Evolutionary conservation across 1,284 basidiomycete genomes (phyloP).

Genomic region (Sporisorium exsertum): DNA sequence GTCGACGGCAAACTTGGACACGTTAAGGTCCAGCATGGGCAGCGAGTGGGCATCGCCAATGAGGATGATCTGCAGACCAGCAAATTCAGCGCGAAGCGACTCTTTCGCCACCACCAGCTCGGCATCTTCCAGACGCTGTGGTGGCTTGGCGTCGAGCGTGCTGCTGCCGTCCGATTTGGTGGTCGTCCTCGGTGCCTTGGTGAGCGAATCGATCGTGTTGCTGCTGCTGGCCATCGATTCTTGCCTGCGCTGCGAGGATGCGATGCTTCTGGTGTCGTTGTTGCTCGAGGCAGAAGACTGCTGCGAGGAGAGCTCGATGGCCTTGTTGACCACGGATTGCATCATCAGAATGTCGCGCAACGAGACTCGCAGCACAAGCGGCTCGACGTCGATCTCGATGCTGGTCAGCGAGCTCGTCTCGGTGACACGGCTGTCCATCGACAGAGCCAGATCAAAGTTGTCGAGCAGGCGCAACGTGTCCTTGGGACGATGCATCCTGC

Average conservation of each 20-base stretch:
- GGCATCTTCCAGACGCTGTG: slow-evolving; percentile 47
- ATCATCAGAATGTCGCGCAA: slow-evolving; percentile 93
- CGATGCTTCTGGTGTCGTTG: slow-evolving; percentile 42
- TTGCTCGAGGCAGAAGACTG: slow-evolving; percentile 16
- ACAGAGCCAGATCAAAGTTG: slow-evolving; percentile 87
- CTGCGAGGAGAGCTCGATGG: slow-evolving; percentile 77
- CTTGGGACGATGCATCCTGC: slow-evolving; percentile 82
- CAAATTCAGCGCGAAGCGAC: slow-evolving; percentile 59
- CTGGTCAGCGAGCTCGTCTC: slow-evolving; percentile 81
- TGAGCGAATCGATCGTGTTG: slow-evolving; percentile 45
- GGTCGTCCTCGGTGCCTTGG: slow-evolving; percentile 9
- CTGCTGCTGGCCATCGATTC: slow-evolving; percentile 38
- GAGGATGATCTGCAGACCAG: slow-evolving; percentile 88
- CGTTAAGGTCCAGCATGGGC: slow-evolving; percentile 88
- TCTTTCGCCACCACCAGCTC: slow-evolving; percentile 67
- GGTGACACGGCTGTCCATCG: slow-evolving; percentile 84
- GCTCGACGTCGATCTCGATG: slow-evolving; percentile 83
- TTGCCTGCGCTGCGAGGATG: slow-evolving; percentile 43
- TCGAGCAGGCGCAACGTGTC: slow-evolving; percentile 93
- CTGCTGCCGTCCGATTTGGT: slow-evolving; percentile 15
- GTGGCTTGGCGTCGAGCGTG: slow-evolving; percentile 10
- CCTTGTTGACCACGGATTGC: slow-evolving; percentile 87
- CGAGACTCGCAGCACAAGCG: slow-evolving; percentile 89
- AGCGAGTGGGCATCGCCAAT: slow-evolving; percentile 96
- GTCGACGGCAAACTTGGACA: slow-evolving; percentile 85